Evolutionary conservation across 163 green algal genomes (phyloP).

Genomic region (Trebouxiophyceae sp.): DNA sequence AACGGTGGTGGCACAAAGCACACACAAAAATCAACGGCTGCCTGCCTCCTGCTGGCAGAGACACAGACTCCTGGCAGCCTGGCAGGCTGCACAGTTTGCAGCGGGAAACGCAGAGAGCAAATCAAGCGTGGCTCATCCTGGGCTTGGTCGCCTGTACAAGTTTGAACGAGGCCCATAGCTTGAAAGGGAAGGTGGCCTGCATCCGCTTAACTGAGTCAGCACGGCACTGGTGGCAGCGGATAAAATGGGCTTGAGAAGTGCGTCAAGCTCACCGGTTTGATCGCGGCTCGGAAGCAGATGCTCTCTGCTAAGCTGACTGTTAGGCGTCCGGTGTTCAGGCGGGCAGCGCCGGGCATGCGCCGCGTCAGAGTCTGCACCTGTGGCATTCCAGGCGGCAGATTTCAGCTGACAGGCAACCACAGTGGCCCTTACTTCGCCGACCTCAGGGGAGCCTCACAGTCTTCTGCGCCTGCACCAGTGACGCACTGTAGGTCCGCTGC

Average conservation of each 20-base stretch:
- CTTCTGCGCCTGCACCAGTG: conserved; percentile 13
- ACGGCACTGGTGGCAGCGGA: background rate
- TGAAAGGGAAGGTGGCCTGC: conserved; percentile 33
- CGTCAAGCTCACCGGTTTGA: conserved; percentile 28
- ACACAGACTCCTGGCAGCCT: too few relatives aligned
- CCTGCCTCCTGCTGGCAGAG: too few relatives aligned
- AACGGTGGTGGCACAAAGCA: too few relatives aligned
- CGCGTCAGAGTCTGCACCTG: background rate
- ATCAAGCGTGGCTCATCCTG: too few relatives aligned
- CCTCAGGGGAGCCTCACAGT: conserved; percentile 3
- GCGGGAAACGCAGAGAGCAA: too few relatives aligned
- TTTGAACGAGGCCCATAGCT: conserved; percentile 33
- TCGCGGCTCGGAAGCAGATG: conserved; percentile 23
- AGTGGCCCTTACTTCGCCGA: background rate
- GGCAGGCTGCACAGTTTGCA: too few relatives aligned
- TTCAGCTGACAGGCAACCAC: too few relatives aligned
- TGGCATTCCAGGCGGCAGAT: background rate
- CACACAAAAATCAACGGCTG: too few relatives aligned
- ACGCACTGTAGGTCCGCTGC: conserved; percentile 17
- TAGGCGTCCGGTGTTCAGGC: conserved; percentile 16
- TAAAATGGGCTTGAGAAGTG: background rate
- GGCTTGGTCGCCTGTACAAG: conserved; percentile 10
- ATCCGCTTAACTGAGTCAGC: background rate
- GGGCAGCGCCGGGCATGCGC: background rate
- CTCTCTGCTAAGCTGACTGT: conserved; percentile 31